Evolutionary conservation across 805 yeast genomes (phyloP).

Genomic region (Candida chilensis): DNA sequence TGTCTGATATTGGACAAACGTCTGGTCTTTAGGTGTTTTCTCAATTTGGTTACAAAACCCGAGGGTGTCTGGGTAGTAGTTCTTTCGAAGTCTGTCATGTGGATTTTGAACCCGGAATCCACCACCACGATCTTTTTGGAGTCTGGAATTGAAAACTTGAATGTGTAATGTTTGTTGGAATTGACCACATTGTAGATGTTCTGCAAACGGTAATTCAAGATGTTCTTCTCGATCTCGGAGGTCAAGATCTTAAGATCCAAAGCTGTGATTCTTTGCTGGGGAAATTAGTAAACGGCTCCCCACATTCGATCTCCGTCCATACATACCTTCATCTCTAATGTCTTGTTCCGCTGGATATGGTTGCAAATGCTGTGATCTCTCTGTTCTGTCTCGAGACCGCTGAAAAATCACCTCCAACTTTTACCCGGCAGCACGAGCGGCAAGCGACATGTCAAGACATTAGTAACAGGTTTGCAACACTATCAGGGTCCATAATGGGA

Average conservation of each 20-base stretch:
- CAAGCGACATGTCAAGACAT: too few relatives aligned
- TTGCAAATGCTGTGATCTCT: too few relatives aligned
- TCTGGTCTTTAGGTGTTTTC: constrained; percentile 80
- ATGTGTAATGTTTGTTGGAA: constrained; percentile 61
- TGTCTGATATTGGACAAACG: constrained; percentile 68
- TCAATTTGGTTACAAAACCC: constrained; percentile 72
- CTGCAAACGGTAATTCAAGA: constrained; percentile 64
- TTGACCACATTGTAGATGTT: constrained; percentile 78
- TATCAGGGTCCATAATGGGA: too few relatives aligned
- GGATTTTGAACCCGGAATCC: constrained; percentile 81
- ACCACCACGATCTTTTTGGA: constrained; percentile 67
- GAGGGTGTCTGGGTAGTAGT: constrained; percentile 78
- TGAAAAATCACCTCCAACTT: too few relatives aligned
- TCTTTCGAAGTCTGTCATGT: constrained; percentile 72
- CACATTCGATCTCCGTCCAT: too few relatives aligned
- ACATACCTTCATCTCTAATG: too few relatives aligned
- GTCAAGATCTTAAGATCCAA: constrained; percentile 70
- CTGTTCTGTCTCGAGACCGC: too few relatives aligned
- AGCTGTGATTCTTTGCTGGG: constrained; percentile 77
- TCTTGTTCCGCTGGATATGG: too few relatives aligned
- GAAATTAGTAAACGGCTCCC: constrained; percentile 1
- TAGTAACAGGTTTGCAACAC: too few relatives aligned
- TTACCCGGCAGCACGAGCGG: too few relatives aligned
- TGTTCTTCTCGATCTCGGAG: constrained; percentile 47
- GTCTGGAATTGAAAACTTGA: constrained; percentile 79